Conservation (phyloP, 768 basidiomycete genomes). For the Mycena capillaripes region DNA sequence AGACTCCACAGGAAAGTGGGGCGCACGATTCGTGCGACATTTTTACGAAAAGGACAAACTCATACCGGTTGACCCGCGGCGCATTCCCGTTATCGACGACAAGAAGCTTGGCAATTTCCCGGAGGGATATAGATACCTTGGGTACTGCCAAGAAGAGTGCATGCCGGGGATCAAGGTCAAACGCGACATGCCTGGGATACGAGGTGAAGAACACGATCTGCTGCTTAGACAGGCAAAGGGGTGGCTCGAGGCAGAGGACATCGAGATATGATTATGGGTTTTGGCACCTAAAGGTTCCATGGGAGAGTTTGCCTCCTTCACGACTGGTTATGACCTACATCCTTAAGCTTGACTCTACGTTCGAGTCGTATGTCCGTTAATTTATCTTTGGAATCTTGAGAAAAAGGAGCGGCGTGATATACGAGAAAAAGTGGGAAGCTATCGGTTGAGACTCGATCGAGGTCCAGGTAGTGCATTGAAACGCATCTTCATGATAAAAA, state of each 20-base stretch:
- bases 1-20: slow-evolving; percentile 30
- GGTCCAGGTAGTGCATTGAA: too few relatives aligned
- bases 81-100: slow-evolving; percentile 38
- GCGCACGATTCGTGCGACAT: slow-evolving; percentile 40
- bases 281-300: too few relatives aligned
- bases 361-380: too few relatives aligned
- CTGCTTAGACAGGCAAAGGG: slow-evolving; percentile 37
- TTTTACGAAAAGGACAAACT: slow-evolving; percentile 45
- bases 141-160: slow-evolving; percentile 40
- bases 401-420: too few relatives aligned
- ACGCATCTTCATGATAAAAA: too few relatives aligned
- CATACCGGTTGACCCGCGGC: slow-evolving; percentile 38
- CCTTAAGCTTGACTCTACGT: too few relatives aligned
- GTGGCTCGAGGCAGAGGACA: slow-evolving; percentile 38
- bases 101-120: slow-evolving; percentile 34
- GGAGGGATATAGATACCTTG: slow-evolving; percentile 38
- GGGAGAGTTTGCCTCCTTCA: too few relatives aligned
- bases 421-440: too few relatives aligned
- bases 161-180: slow-evolving; percentile 41
- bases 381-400: too few relatives aligned
- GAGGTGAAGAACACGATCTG: slow-evolving; percentile 39
- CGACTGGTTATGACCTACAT: too few relatives aligned
- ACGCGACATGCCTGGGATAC: slow-evolving; percentile 39
- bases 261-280: slow-evolving; percentile 35
- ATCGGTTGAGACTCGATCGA: too few relatives aligned